These are phyloP conservation scores for Phytophthora parvispora DNA, from an alignment of 352 stramenopile genomes.

Conservation along the genomic window DNA sequence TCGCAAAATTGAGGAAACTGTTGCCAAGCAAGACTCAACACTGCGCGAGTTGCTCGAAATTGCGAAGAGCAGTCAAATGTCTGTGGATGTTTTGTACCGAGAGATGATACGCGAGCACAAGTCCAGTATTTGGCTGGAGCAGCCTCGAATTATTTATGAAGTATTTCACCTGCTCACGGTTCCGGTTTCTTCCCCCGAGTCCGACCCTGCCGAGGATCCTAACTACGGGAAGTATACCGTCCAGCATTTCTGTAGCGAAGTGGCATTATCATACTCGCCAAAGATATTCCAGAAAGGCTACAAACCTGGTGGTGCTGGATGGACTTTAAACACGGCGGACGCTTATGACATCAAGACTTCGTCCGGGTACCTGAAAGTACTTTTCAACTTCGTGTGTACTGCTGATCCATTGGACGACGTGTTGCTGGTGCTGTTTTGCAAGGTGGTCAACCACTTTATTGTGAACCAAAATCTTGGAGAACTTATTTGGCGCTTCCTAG, in stretches of 20 bases:
- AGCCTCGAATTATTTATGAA: conserved; percentile 87
- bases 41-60: conserved; percentile 74
- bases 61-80: conserved; percentile 71
- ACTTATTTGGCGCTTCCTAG: conserved; percentile 77
- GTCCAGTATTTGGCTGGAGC: conserved; percentile 76
- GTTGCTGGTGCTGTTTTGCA: conserved; percentile 87
- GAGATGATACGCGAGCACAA: conserved; percentile 83
- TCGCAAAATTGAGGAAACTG: conserved; percentile 85
- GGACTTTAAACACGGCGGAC: conserved; percentile 48
- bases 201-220: conserved; percentile 50
- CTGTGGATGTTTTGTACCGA: conserved; percentile 80
- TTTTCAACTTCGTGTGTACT: conserved; percentile 87
- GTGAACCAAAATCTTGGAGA: conserved; percentile 74
- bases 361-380: conserved; percentile 80
- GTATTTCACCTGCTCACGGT: conserved; percentile 80
- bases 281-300: conserved; percentile 81
- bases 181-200: conserved; percentile 41
- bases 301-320: conserved; percentile 40
- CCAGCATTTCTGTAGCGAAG: conserved; percentile 89
- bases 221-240: conserved; percentile 87
- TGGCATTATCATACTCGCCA: conserved; percentile 79
- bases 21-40: conserved; percentile 65
- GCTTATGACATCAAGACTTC: conserved; percentile 63
- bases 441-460: conserved; percentile 88
- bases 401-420: conserved; percentile 78